Evolutionary conservation across 495 filamentous ascomycete genomes (phyloP), one percentile per base, ranked within the genome.

Genomic region (Penicillium lividum): DNA sequence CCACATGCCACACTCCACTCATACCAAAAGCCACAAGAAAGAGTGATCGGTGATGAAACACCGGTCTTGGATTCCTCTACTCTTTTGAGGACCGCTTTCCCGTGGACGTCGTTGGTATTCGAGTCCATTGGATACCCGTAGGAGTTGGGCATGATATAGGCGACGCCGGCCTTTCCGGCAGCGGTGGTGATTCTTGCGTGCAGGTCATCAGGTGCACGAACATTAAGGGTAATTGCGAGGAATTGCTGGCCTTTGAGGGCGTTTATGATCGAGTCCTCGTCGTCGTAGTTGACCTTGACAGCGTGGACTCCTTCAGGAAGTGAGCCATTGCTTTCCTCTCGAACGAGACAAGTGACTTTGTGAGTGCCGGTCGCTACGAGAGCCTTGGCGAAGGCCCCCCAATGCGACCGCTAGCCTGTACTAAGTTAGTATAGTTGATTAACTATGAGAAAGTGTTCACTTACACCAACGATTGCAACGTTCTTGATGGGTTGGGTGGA

Each of bases 91-190:
- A 47, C 51, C 1, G 6, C 0, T 8, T 34, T 52, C 22, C 25
- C 51, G 54, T 46, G 64, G n/a, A 1, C 64, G 25, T 34, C 60
- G 11, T 62, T 30, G 36, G 79, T 77, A 31, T 69, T 57, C 40
- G 51, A 15, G 4, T 74, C 22, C 4, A 64, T 25, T 51, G 84
- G 80, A 34, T 56, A 53, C 18, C 81, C 80, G 51, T 68, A 89
- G 44, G 75, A 75, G 64, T 88, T 88, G 16, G 88, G 87, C 51
- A 89, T 71, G 58, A 90, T 67, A 70, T 83, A 88, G 0, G 67
- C 70, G 0, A 90, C 82, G 3, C 79, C 80, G 3, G 88, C 87
- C 31, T 80, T 76, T 10, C 78, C 82, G 3, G 88, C 88, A 2
- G 87, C 87, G 3, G 76, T 59, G 53, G 85, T 66, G 58, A 90